Percentiles rank a stretch among this genome's conserved stretches.
Conservation (phyloP, 371 early-diverging fungal species). For the Chytridium lagenaria region DNA sequence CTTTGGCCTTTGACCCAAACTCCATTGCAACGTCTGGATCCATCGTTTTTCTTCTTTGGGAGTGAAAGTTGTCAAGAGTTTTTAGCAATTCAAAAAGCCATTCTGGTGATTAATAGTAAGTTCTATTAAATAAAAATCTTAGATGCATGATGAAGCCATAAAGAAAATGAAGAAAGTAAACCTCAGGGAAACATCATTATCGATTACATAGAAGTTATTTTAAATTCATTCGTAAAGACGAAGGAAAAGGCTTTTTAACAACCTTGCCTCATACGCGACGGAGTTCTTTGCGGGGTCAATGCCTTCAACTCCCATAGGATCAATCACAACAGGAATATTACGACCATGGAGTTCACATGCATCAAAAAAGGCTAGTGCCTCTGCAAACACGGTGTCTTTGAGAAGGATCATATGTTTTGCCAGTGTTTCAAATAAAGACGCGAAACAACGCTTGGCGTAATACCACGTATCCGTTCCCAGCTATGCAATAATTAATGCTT, state of each 20-base stretch:
- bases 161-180: too few relatives aligned
- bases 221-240: slow-evolving; percentile 47
- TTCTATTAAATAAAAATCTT: too few relatives aligned
- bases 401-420: slow-evolving; percentile 66
- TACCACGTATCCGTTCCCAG: slow-evolving; percentile 67
- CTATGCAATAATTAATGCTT: slow-evolving; percentile 26
- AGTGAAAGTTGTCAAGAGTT: too few relatives aligned
- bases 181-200: too few relatives aligned
- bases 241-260: slow-evolving; percentile 57
- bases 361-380: slow-evolving; percentile 60
- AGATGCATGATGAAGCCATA: too few relatives aligned
- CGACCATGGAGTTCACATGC: slow-evolving; percentile 58
- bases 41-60: too few relatives aligned
- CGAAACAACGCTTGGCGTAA: slow-evolving; percentile 63
- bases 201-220: too few relatives aligned
- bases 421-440: slow-evolving; percentile 59
- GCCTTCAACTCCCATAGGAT: slow-evolving; percentile 44
- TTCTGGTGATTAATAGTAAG: too few relatives aligned
- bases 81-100: too few relatives aligned
- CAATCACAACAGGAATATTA: slow-evolving; percentile 55
- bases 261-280: slow-evolving; percentile 59
- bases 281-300: slow-evolving; percentile 51
- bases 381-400: slow-evolving; percentile 55
- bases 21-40: too few relatives aligned
- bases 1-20: background rate